Percentiles rank a stretch among this genome's conserved stretches.
Evolutionary conservation across 441 rosid species (phyloP).

Genomic region (Bocquillonia castaneifolia): DNA sequence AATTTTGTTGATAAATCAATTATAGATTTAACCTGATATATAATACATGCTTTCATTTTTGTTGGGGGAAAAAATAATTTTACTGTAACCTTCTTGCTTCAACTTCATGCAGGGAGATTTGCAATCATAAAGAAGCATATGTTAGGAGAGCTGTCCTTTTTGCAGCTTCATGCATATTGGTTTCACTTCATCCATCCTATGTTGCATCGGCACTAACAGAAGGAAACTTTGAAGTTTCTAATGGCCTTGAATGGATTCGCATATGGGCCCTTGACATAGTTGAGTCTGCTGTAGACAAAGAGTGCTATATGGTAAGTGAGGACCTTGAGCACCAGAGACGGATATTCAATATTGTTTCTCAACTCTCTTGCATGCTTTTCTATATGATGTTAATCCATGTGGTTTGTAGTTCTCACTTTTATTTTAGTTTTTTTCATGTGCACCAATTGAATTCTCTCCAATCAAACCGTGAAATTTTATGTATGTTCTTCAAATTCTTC

Average conservation of each 20-base stretch:
- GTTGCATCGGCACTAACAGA: conserved; percentile 64
- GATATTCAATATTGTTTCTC: conserved; percentile 5
- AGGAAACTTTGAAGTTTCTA: conserved; percentile 62
- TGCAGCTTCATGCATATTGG: conserved; percentile 74
- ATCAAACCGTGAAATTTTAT: not conserved
- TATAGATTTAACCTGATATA: too few species aligned
- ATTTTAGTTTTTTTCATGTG: not conserved
- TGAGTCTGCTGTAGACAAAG: conserved; percentile 79
- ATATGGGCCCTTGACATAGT: conserved; percentile 71
- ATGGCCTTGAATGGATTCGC: conserved; percentile 93
- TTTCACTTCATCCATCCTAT: conserved; percentile 78
- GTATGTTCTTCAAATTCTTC: not conserved
- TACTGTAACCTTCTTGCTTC: not conserved
- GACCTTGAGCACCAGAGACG: not conserved
- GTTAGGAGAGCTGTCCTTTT: conserved; percentile 89
- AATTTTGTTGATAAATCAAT: too few species aligned
- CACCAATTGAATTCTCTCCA: not conserved
- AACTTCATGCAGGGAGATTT: conserved; percentile 60
- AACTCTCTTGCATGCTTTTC: not conserved
- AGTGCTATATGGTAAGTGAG: conserved; percentile 71
- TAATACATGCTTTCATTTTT: not conserved
- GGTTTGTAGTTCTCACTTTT: not conserved
- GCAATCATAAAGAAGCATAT: conserved; percentile 83
- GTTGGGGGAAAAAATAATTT: not conserved
- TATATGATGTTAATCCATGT: conserved; percentile 3